Evolutionary conservation across 768 basidiomycete species (phyloP).

Genomic region (Leccinum obscurum): DNA sequence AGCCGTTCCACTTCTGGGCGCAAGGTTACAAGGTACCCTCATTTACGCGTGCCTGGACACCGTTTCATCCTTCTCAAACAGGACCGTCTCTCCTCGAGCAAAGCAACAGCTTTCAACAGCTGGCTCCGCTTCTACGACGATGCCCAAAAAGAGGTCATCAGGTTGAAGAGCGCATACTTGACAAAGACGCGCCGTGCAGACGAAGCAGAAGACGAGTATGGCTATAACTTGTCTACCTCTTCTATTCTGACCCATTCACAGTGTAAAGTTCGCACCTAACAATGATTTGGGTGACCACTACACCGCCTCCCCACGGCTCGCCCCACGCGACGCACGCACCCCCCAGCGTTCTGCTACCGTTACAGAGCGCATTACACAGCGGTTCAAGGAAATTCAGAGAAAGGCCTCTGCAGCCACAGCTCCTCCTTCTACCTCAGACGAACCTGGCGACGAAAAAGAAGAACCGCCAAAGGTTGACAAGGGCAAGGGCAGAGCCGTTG

Average conservation of each 20-base stretch:
- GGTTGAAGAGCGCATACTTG: slow-evolving; percentile 76
- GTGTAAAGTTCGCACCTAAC: slow-evolving; percentile 86
- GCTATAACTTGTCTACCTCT: slow-evolving; percentile 10
- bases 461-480: slow-evolving; percentile 68
- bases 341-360: slow-evolving; percentile 75
- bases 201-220: slow-evolving; percentile 93
- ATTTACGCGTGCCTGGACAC: slow-evolving; percentile 7
- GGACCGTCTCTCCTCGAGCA: slow-evolving; percentile 64
- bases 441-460: slow-evolving; percentile 33
- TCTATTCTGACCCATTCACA: slow-evolving; percentile 33
- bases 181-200: slow-evolving; percentile 81
- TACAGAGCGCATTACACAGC: slow-evolving; percentile 82
- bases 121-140: slow-evolving; percentile 74
- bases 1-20: slow-evolving; percentile 83
- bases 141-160: slow-evolving; percentile 59
- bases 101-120: slow-evolving; percentile 56
- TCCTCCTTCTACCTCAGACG: slow-evolving; percentile 27
- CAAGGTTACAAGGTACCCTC: slow-evolving; percentile 60
- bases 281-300: slow-evolving; percentile 65
- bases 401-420: slow-evolving; percentile 40
- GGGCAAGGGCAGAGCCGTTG: slow-evolving; percentile 71
- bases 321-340: slow-evolving; percentile 53
- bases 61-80: slow-evolving; percentile 29
- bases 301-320: slow-evolving; percentile 73
- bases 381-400: slow-evolving; percentile 78